A percentile compares a stretch with the other conserved stretches of the same genome.
Evolutionary conservation across 805 yeast species (phyloP).

Genomic region (Candida krabiensis): DNA sequence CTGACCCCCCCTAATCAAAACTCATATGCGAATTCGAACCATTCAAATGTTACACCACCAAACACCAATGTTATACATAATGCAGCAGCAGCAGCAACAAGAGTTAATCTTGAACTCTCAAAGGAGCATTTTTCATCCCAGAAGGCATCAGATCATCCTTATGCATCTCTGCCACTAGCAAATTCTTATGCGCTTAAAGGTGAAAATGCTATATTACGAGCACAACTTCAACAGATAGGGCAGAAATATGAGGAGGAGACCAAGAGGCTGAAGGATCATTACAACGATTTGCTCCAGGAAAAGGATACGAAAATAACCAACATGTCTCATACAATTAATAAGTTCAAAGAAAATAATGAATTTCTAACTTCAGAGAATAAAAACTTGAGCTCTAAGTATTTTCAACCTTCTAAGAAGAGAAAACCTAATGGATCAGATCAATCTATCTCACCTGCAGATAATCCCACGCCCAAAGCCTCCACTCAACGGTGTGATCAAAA

Average conservation of each 20-base stretch:
- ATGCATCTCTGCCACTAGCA: constrained; percentile 2
- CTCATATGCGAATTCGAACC: constrained; percentile 7
- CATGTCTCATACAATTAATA: constrained; percentile 36
- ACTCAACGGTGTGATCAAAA: not conserved
- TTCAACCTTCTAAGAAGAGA: constrained; percentile 28
- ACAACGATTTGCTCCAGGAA: constrained; percentile 18
- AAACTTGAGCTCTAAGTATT: constrained; percentile 26
- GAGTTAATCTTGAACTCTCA: not conserved
- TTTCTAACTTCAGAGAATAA: constrained; percentile 52
- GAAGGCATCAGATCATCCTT: not conserved
- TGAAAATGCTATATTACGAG: constrained; percentile 75
- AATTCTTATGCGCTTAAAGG: constrained; percentile 50
- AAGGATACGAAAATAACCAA: constrained; percentile 24
- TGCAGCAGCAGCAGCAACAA: constrained; percentile 9
- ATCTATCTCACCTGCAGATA: not conserved
- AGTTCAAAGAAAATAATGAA: constrained; percentile 54
- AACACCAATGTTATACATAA: constrained; percentile 6
- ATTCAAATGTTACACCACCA: not conserved
- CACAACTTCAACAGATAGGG: constrained; percentile 54
- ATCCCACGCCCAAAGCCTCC: not conserved
- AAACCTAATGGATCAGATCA: constrained; percentile 14
- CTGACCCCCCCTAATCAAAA: too few species aligned
- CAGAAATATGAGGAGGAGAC: constrained; percentile 36
- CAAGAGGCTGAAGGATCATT: constrained; percentile 36
- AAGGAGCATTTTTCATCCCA: not conserved